Evolutionary conservation across 2,329 filamentous ascomycete species (phyloP).

Genomic region (Colletotrichum costaricense): DNA sequence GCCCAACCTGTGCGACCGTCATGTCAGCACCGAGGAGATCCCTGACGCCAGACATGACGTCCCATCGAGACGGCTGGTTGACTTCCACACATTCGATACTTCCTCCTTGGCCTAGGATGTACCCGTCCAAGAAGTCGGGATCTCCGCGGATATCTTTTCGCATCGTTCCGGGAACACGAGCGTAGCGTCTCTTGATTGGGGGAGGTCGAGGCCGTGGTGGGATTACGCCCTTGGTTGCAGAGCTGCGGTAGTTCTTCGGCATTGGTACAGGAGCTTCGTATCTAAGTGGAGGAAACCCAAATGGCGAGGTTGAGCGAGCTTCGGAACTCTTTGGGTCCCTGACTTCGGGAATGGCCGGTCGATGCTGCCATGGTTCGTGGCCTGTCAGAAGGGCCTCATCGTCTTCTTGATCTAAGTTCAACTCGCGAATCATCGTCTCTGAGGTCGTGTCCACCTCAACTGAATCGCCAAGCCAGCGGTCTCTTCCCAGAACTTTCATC

Average conservation of each 20-base stretch:
- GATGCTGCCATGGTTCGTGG: constrained; percentile 24
- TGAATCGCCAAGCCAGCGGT: constrained; percentile 40
- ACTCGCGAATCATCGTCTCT: background rate
- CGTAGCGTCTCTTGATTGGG: constrained; percentile 18
- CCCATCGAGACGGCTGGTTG: constrained; percentile 6
- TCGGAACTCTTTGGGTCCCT: background rate
- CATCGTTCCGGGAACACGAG: constrained; percentile 24
- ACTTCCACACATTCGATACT: background rate
- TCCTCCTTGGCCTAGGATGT: background rate
- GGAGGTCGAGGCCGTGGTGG: constrained; percentile 27
- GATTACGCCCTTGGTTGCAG: background rate
- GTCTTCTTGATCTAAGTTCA: constrained; percentile 2
- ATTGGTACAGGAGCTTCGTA: constrained; percentile 14
- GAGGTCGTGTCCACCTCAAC: background rate
- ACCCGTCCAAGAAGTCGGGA: background rate
- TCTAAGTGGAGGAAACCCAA: background rate
- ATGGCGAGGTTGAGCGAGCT: background rate
- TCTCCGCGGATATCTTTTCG: constrained; percentile 3
- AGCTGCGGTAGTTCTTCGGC: background rate
- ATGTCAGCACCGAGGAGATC: constrained; percentile 31
- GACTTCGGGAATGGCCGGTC: background rate
- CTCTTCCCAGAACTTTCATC: constrained; percentile 38
- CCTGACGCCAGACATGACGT: constrained; percentile 35
- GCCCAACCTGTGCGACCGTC: constrained; percentile 21
- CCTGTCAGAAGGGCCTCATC: background rate